These are phyloP conservation scores for Globisporangium cederbergense DNA, from an alignment of 352 stramenopile genomes.

Conservation along the genomic window DNA sequence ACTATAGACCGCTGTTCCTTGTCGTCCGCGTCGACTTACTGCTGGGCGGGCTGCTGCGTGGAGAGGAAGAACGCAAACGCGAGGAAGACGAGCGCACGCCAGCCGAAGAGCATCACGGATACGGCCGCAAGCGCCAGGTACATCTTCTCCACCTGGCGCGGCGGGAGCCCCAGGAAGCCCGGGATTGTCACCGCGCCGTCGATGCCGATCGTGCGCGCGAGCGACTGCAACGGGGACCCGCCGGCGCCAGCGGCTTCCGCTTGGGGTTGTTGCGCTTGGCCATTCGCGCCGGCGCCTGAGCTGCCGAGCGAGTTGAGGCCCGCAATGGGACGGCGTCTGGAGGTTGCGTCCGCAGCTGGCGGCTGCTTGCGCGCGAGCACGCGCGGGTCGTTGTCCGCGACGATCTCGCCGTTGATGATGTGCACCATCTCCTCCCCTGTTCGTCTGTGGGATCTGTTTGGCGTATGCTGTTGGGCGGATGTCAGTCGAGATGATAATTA, in stretches of 20 bases:
- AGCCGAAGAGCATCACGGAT: constrained; percentile 60
- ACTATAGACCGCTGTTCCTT: not conserved
- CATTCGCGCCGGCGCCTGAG: not conserved
- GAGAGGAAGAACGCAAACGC: constrained; percentile 66
- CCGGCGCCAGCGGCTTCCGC: not conserved
- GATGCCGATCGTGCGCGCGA: constrained; percentile 51
- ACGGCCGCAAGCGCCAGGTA: constrained; percentile 55
- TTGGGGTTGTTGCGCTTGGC: constrained; percentile 2
- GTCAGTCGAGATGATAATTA: too few relatives aligned
- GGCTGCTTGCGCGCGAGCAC: constrained; percentile 31
- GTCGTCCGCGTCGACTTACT: not conserved
- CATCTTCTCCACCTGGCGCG: constrained; percentile 66
- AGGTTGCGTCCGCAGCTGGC: not conserved
- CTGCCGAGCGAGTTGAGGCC: constrained; percentile 22
- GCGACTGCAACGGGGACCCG: constrained; percentile 39
- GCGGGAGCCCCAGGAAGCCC: constrained; percentile 47
- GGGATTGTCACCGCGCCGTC: constrained; percentile 65
- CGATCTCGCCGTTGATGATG: constrained; percentile 89
- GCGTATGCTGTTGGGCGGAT: too few relatives aligned
- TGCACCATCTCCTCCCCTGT: constrained; percentile 55
- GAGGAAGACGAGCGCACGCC: constrained; percentile 68
- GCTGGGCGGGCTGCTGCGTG: constrained; percentile 32
- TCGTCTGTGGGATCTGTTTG: too few relatives aligned
- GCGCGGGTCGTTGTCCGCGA: constrained; percentile 77
- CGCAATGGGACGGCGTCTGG: constrained; percentile 15